Evolutionary conservation across 2,329 filamentous ascomycete species (phyloP).

Genomic region (Trichoderma gracile): DNA sequence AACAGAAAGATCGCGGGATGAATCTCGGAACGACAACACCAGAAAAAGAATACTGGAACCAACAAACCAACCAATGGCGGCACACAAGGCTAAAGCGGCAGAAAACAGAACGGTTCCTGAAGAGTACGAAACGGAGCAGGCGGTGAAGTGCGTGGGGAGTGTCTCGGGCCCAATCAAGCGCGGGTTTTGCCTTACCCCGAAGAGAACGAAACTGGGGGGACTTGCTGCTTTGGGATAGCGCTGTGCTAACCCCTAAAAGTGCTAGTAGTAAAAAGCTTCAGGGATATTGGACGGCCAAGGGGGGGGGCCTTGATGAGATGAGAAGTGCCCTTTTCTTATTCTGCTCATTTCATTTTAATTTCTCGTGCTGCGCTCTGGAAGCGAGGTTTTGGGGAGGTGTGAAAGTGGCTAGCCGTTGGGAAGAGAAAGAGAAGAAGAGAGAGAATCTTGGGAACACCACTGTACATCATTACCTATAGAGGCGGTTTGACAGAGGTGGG

Average conservation of each 20-base stretch:
- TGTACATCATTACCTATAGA: too few species aligned
- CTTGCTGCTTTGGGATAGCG: neutral
- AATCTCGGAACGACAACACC: too few species aligned
- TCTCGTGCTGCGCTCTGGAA: conserved; percentile 6
- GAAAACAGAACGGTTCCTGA: neutral
- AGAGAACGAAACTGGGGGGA: neutral
- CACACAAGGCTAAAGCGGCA: neutral
- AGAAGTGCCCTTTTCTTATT: neutral
- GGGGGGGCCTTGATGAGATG: conserved; percentile 2
- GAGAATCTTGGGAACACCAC: too few species aligned
- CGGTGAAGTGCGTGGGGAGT: conserved; percentile 1
- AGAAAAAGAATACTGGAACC: too few species aligned
- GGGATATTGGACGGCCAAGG: neutral
- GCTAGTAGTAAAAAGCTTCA: too few species aligned
- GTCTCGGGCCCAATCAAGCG: conserved; percentile 16
- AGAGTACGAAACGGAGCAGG: neutral
- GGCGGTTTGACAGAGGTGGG: too few species aligned
- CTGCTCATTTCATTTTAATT: conserved; percentile 23
- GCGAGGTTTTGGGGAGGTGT: conserved; percentile 20
- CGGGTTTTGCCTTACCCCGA: conserved; percentile 8
- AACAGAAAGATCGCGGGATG: conserved; percentile 10
- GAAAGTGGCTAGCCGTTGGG: neutral
- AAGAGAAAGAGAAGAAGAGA: too few species aligned
- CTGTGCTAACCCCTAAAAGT: too few species aligned
- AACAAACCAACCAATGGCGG: neutral